Evolutionary conservation across 140 eudicot genomes (phyloP), one percentile per base, ranked within the genome.

Genomic region (Anethum foeniculum): DNA sequence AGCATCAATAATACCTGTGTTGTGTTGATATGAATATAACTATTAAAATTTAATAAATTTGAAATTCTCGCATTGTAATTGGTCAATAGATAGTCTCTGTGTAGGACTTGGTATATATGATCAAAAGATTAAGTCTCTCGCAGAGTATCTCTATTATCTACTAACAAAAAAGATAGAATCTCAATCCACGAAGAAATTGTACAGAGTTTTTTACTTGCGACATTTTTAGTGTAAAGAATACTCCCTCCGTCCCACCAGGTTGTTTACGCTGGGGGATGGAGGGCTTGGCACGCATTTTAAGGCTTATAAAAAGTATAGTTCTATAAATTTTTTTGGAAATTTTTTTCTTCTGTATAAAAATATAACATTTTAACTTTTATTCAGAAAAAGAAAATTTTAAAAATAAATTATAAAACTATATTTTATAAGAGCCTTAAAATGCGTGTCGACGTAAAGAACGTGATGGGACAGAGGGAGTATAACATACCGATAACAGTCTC

Each of bases 401-500:
- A n/a, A n/a, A n/a, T n/a, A n/a, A n/a, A n/a, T n/a, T n/a, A n/a
- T n/a, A n/a, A n/a, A n/a, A n/a, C n/a, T n/a, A n/a, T n/a, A n/a
- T n/a, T n/a, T n/a, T n/a, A n/a, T n/a, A n/a, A n/a, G n/a, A n/a
- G n/a, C n/a, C n/a, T n/a, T n/a, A n/a, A n/a, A n/a, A n/a, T n/a
- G n/a, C n/a, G n/a, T n/a, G n/a, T n/a, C n/a, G n/a, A n/a, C n/a
- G n/a, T n/a, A n/a, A n/a, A n/a, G n/a, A n/a, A n/a, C n/a, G n/a
- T n/a, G n/a, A n/a, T n/a, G n/a, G n/a, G n/a, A n/a, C n/a, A n/a
- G n/a, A n/a, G n/a, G n/a, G n/a, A n/a, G n/a, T n/a, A 15, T 41
- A 76, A 69, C 39, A 52, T 87, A 95, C 99, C 93, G 6, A 91
- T 88, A 68, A 95, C 90, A 71, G 93, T 90, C 83, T 92, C 97